Evolutionary conservation across 768 basidiomycete genomes (phyloP), one percentile per base, ranked within the genome.

Genomic region (Boletus pseudopeckii): DNA sequence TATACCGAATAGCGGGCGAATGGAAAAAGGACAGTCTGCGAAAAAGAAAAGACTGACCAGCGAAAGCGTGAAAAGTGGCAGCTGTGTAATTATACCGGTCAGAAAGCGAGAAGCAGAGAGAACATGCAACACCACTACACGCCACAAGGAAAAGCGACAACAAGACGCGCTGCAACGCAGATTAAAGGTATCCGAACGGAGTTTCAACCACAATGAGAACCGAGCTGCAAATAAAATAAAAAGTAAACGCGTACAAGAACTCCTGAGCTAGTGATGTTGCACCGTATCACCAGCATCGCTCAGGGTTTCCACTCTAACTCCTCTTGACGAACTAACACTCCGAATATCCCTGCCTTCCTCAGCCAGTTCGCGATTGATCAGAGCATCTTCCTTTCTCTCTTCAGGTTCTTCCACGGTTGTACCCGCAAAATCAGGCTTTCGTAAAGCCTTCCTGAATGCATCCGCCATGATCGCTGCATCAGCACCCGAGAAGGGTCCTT

Each of bases 391-490:
- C 53, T 70, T 71, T 26, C 67, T 63, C 28, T 81, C 85, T 37
- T 70, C 69, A 28, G 58, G 63, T 65, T 91, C 90, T 62, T 89
- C 88, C 14, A 84, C 78, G 4, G 84, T 79, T 50, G 77, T 67
- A 18, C 71, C 80, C n/a, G 85, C 79, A 69, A 94, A 95, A 66
- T 92, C 91, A 10, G 93, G 92, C 68, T 92, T 92, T 68, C 92
- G 80, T 64, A 96, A 75, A 59, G 88, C 89, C 68, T 88, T 84
- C 63, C 93, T 78, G 73, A 95, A 96, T 7, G 93, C 93, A 74
- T 92, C 86, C 38, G 92, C 92, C 84, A 95, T 90, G 67, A 93
- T 89, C 37, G 90, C 90, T 49, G 93, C 93, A 70, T 96, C 92
- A 20, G 88, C 85, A 18, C 83, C 85, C 42, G 85, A 86, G 71